These are phyloP conservation scores for Geranium brycei DNA, from an alignment of 345 rosid genomes.

Conservation along the genomic window DNA sequence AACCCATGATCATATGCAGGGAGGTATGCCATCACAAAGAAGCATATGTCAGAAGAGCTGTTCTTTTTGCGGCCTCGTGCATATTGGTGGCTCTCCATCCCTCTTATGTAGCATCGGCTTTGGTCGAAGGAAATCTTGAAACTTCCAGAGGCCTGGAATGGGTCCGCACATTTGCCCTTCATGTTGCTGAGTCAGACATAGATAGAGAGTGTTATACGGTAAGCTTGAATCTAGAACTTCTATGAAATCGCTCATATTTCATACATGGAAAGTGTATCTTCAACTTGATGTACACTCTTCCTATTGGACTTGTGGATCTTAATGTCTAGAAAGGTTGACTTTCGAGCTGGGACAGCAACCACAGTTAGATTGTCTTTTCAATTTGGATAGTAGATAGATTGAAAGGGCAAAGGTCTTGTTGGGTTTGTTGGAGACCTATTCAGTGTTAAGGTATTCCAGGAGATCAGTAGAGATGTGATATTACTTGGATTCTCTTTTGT, in stretches of 20 bases:
- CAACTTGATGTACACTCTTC: background rate
- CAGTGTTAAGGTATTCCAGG: background rate
- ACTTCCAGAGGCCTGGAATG: constrained; percentile 78
- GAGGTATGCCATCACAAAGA: constrained; percentile 74
- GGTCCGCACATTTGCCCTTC: constrained; percentile 75
- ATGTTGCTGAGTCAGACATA: constrained; percentile 58
- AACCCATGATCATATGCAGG: constrained; percentile 28
- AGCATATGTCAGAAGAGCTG: constrained; percentile 86
- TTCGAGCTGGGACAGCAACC: background rate
- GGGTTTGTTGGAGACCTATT: background rate
- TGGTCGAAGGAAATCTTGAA: constrained; percentile 63
- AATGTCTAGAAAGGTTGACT: background rate
- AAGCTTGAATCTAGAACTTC: constrained; percentile 17
- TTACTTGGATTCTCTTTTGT: no score
- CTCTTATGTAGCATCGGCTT: constrained; percentile 54
- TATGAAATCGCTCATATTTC: background rate
- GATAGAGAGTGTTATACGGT: constrained; percentile 82
- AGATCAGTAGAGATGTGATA: background rate
- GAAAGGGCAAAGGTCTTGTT: background rate
- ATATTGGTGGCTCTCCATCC: constrained; percentile 76
- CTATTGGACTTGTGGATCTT: background rate
- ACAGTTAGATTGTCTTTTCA: no score
- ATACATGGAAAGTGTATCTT: no score
- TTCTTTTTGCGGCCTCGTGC: constrained; percentile 75
- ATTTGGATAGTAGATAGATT: background rate